phyloP scores from a whole-genome alignment of 2,329 filamentous ascomycete species.

The Westerdykella ornata region DNA sequence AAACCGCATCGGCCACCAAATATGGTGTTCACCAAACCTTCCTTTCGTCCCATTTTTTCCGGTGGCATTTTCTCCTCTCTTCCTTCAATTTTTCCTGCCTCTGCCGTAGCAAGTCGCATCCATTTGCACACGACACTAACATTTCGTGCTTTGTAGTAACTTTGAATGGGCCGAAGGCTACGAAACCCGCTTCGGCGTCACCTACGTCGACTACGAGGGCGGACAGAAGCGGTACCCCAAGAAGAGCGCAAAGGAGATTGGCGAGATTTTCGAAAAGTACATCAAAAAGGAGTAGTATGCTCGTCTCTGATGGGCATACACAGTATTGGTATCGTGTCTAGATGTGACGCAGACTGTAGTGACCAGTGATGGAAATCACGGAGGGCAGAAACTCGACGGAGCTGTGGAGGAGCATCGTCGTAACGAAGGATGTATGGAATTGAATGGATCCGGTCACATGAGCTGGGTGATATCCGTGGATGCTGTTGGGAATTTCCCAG shows the following conservation, averaged over 20 bases:
- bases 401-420: too few relatives aligned
- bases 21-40: too few relatives aligned
- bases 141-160: conserved; percentile 52
- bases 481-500: too few relatives aligned
- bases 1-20: too few relatives aligned
- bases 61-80: not conserved
- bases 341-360: too few relatives aligned
- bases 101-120: not conserved
- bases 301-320: too few relatives aligned
- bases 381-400: too few relatives aligned
- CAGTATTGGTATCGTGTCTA: too few relatives aligned
- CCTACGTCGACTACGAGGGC: conserved; percentile 73
- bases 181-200: conserved; percentile 77
- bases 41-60: not conserved
- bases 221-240: conserved; percentile 75
- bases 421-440: too few relatives aligned
- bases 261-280: conserved; percentile 62
- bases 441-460: too few relatives aligned
- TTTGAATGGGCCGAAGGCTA: conserved; percentile 93
- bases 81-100: not conserved
- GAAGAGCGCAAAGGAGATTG: conserved; percentile 70
- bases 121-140: conserved; percentile 13
- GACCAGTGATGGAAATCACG: too few relatives aligned
- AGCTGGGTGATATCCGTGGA: too few relatives aligned
- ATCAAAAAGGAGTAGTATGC: conserved; percentile 54